Percentiles rank a stretch among this genome's conserved stretches.
These are phyloP conservation scores for Cercophora sp. DNA, from an alignment of 495 filamentous ascomycete genomes.

Conservation along the genomic window DNA sequence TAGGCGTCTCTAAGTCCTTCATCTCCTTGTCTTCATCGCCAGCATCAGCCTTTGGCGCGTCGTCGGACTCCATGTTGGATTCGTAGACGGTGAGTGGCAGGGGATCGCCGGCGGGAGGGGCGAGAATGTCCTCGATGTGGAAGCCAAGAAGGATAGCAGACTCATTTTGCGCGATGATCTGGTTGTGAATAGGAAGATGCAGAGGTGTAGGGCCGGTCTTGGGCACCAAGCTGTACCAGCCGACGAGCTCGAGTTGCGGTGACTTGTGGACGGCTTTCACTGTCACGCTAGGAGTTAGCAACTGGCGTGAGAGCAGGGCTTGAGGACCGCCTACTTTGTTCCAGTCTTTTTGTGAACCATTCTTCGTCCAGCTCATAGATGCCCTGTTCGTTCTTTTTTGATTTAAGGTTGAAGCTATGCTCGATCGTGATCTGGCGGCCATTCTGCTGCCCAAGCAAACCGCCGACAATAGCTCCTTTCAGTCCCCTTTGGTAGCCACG, in stretches of 20 bases:
- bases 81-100: constrained; percentile 90
- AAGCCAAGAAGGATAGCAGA: constrained; percentile 84
- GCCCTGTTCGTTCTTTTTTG: constrained; percentile 47
- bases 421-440: constrained; percentile 89
- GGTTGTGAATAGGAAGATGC: constrained; percentile 71
- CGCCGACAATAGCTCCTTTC: constrained; percentile 75
- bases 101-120: constrained; percentile 62
- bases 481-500: constrained; percentile 76
- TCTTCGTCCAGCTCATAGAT: constrained; percentile 52
- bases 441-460: constrained; percentile 82
- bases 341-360: constrained; percentile 77
- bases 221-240: constrained; percentile 87
- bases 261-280: constrained; percentile 86
- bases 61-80: constrained; percentile 66
- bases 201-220: constrained; percentile 62
- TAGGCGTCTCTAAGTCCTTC: constrained; percentile 62
- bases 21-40: constrained; percentile 62
- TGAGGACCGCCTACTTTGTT: constrained; percentile 64
- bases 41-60: constrained; percentile 19
- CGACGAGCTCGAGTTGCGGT: constrained; percentile 80
- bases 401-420: constrained; percentile 80
- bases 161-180: constrained; percentile 76
- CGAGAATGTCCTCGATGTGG: constrained; percentile 58
- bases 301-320: background rate
- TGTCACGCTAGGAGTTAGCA: constrained; percentile 25